Conservation (phyloP, 257 asterid genomes). For the Misopates orontium region DNA sequence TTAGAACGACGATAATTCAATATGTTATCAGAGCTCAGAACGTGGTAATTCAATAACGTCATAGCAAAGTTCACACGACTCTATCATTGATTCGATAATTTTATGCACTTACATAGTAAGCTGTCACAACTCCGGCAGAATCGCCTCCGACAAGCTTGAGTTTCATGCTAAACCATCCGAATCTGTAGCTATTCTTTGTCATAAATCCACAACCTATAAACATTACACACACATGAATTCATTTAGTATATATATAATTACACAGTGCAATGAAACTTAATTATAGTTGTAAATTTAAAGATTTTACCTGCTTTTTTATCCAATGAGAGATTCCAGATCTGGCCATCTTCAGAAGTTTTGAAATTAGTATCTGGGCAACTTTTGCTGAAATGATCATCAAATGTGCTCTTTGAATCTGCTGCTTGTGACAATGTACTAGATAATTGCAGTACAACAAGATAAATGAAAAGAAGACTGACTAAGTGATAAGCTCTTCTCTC, state of each 20-base stretch:
- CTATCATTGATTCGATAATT: neutral
- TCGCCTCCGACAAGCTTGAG: constrained; percentile 81
- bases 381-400: constrained; percentile 70
- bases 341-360: constrained; percentile 88
- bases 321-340: constrained; percentile 83
- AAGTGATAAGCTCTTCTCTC: constrained; percentile 44
- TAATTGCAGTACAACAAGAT: constrained; percentile 25
- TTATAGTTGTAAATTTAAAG: neutral
- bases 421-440: constrained; percentile 34
- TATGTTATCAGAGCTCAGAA: too few species aligned
- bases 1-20: too few species aligned
- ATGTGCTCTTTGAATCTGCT: constrained; percentile 36
- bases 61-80: too few species aligned
- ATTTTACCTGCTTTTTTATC: constrained; percentile 64
- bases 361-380: constrained; percentile 76
- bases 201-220: constrained; percentile 77
- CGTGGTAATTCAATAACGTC: too few species aligned
- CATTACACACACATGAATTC: neutral
- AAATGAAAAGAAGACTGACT: constrained; percentile 32
- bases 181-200: constrained; percentile 79
- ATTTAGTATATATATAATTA: neutral
- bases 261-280: neutral
- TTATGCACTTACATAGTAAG: constrained; percentile 66
- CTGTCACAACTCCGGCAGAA: constrained; percentile 99
- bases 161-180: constrained; percentile 99